Percentiles rank a stretch among this genome's conserved stretches.
Evolutionary conservation across 2,329 filamentous ascomycete species (phyloP).

Genomic region (Colletotrichum liriopes): DNA sequence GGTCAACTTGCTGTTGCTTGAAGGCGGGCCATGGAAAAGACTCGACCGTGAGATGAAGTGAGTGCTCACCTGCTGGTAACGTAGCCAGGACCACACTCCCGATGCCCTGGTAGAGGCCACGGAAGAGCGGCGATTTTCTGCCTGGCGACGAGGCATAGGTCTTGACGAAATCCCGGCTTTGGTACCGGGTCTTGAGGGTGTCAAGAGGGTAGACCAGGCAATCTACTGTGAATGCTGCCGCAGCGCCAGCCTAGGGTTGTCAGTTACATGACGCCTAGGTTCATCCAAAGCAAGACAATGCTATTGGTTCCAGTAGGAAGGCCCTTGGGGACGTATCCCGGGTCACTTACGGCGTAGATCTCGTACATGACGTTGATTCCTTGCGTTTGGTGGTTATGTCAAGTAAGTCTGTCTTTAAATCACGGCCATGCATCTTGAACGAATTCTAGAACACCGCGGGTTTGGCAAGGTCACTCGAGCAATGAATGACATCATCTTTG

Average conservation of each 20-base stretch:
- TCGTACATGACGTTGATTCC: constrained; percentile 39
- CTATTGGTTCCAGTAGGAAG: neutral
- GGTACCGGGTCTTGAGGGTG: constrained; percentile 89
- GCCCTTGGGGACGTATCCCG: no score
- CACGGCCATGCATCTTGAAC: neutral
- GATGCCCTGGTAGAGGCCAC: constrained; percentile 88
- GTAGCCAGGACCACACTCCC: constrained; percentile 89
- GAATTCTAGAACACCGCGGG: neutral
- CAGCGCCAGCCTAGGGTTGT: constrained; percentile 79
- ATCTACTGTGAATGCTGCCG: constrained; percentile 89
- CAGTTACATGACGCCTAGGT: neutral
- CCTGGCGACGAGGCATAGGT: constrained; percentile 74
- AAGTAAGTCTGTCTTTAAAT: no score
- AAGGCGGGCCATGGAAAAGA: neutral
- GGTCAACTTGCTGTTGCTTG: constrained; percentile 43
- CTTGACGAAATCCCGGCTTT: constrained; percentile 81
- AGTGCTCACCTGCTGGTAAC: constrained; percentile 80
- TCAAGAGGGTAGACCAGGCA: constrained; percentile 90
- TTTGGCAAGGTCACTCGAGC: constrained; percentile 5
- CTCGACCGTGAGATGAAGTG: neutral
- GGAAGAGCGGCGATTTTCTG: constrained; percentile 71
- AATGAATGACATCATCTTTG: constrained; percentile 19
- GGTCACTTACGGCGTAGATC: constrained; percentile 41
- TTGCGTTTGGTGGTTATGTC: neutral
- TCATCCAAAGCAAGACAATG: neutral